A percentile compares a stretch with the other conserved stretches of the same genome.
Conservation (phyloP, 1,284 basidiomycete genomes). For the Fomitopsis schrenkii region DNA sequence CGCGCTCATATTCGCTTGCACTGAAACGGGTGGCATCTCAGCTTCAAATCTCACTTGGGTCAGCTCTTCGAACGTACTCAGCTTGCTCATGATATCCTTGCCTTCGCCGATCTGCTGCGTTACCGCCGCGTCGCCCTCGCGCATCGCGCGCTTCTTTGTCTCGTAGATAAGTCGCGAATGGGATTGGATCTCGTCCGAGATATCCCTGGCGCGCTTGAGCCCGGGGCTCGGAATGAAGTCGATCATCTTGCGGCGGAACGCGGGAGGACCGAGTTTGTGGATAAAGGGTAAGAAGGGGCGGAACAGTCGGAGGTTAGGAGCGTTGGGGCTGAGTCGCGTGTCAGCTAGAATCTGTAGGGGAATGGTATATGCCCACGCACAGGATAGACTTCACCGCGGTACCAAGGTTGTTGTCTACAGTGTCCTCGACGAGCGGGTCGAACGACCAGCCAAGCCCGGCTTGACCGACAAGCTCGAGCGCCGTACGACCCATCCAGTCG, state of each 20-base stretch:
- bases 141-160: conserved; percentile 18
- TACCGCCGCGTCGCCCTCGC: conserved; percentile 20
- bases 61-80: conserved; percentile 18
- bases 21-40: neutral
- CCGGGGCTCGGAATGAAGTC: conserved; percentile 12
- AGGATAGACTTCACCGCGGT: conserved; percentile 26
- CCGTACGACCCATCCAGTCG: conserved; percentile 32
- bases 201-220: conserved; percentile 10
- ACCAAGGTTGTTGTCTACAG: conserved; percentile 23
- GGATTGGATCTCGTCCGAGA: conserved; percentile 17
- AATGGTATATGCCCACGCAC: conserved; percentile 13
- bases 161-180: conserved; percentile 14
- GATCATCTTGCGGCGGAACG: conserved; percentile 11
- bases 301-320: conserved; percentile 10
- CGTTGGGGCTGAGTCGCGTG: neutral
- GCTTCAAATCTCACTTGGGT: neutral
- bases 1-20: conserved; percentile 18
- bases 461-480: conserved; percentile 29
- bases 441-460: conserved; percentile 36
- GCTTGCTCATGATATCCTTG: conserved; percentile 27
- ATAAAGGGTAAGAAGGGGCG: conserved; percentile 10
- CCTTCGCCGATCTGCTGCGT: conserved; percentile 25
- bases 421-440: conserved; percentile 25
- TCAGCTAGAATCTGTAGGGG: conserved; percentile 25
- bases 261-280: conserved; percentile 5